Evolutionary conservation across 108 stramenopile genomes (phyloP).

Genomic region (Fragilariopsis cylindrus): DNA sequence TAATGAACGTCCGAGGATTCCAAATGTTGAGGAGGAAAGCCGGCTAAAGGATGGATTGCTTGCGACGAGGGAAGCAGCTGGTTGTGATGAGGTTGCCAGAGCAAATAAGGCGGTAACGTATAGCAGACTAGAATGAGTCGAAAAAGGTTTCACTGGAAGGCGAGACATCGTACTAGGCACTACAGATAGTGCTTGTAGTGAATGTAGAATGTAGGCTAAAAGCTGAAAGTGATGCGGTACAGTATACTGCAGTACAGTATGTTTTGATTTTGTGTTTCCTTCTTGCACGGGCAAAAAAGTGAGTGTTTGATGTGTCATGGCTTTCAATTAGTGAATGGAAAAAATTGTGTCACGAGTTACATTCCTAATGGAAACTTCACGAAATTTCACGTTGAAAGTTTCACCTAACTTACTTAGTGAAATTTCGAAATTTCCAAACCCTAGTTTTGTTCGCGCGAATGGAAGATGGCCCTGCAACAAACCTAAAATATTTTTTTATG

Average conservation of each 20-base stretch:
- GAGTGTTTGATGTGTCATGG: background rate
- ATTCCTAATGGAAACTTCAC: no score
- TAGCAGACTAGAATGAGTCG: background rate
- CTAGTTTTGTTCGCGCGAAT: background rate
- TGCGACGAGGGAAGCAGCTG: constrained; percentile 9
- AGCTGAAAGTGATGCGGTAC: background rate
- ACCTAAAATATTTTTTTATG: background rate
- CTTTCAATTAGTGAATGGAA: background rate
- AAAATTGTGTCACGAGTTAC: no score
- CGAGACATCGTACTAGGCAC: background rate
- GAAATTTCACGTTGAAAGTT: no score
- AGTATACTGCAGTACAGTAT: background rate
- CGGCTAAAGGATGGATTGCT: constrained; percentile 10
- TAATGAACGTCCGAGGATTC: background rate
- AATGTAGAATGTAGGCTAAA: background rate
- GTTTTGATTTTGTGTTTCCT: background rate
- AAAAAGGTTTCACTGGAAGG: background rate
- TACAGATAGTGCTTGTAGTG: background rate
- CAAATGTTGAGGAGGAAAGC: constrained; percentile 7
- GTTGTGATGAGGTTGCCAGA: constrained; percentile 20
- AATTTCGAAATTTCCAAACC: background rate
- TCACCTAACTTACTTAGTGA: no score
- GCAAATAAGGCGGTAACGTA: constrained; percentile 17
- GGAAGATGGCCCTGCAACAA: background rate
- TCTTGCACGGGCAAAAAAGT: background rate